Conservation (phyloP, 495 filamentous ascomycete genomes). For the Gamarada debralockiae region DNA sequence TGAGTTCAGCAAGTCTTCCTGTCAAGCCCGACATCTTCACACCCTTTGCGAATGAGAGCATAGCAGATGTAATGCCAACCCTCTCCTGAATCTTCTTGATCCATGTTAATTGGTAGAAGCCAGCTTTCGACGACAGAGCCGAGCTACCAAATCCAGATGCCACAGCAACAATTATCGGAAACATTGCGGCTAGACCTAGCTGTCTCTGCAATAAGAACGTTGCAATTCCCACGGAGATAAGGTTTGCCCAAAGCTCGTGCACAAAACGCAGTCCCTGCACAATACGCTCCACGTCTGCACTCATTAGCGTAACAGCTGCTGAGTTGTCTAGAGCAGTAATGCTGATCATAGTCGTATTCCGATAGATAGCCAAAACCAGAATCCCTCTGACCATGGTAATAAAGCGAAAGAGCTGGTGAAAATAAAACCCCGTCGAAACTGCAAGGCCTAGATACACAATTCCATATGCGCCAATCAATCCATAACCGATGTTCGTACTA, state of each 20-base stretch:
- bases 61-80: slow-evolving; percentile 27
- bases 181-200: neutral
- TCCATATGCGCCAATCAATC: neutral
- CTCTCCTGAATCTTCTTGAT: slow-evolving; percentile 38
- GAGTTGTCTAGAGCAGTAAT: slow-evolving; percentile 38
- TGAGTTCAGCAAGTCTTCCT: slow-evolving; percentile 8
- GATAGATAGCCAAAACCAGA: slow-evolving; percentile 43
- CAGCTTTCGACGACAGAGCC: neutral
- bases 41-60: slow-evolving; percentile 30
- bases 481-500: neutral
- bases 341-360: slow-evolving; percentile 41
- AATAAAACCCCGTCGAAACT: slow-evolving; percentile 21
- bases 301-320: slow-evolving; percentile 31
- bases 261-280: neutral
- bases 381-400: slow-evolving; percentile 30
- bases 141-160: neutral
- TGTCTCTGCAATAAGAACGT: slow-evolving; percentile 14
- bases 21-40: slow-evolving; percentile 30
- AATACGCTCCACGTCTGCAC: slow-evolving; percentile 26
- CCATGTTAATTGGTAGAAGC: slow-evolving; percentile 36
- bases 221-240: slow-evolving; percentile 19
- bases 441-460: slow-evolving; percentile 38
- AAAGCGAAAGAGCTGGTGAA: slow-evolving; percentile 15
- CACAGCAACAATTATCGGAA: neutral
- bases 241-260: slow-evolving; percentile 22